Evolutionary conservation across 2,329 filamentous ascomycete species (phyloP).

Genomic region (Trichoderma sp.): DNA sequence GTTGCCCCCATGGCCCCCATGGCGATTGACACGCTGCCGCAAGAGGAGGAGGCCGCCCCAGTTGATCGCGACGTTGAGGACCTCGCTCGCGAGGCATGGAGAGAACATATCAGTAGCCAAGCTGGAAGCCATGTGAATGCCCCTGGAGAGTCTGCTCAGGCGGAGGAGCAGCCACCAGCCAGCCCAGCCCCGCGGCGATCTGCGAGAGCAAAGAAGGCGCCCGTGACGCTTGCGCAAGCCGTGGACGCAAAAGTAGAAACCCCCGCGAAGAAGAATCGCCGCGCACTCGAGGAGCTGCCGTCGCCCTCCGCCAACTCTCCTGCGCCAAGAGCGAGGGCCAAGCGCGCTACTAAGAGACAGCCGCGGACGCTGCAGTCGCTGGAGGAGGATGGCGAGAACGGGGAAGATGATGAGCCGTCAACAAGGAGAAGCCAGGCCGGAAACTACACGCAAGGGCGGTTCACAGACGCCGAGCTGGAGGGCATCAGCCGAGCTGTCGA

Average conservation of each 20-base stretch:
- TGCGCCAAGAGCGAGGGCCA: constrained; percentile 38
- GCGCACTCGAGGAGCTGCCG: constrained; percentile 36
- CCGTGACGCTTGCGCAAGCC: constrained; percentile 48
- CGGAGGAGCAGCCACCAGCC: constrained; percentile 22
- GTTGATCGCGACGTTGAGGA: constrained; percentile 37
- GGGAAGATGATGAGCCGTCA: constrained; percentile 27
- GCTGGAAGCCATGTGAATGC: constrained; percentile 24
- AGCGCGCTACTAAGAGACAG: constrained; percentile 35
- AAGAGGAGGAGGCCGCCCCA: constrained; percentile 13
- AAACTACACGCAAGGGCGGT: constrained; percentile 45
- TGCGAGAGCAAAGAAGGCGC: constrained; percentile 50
- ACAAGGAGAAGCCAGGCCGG: constrained; percentile 30
- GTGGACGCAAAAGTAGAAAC: constrained; percentile 30
- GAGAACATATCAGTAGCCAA: constrained; percentile 40
- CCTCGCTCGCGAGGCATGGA: constrained; percentile 43
- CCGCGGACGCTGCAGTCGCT: constrained; percentile 32
- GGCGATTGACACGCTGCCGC: constrained; percentile 25
- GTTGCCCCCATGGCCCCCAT: constrained; percentile 30
- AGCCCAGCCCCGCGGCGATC: constrained; percentile 39
- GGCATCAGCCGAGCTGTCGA: constrained; percentile 49
- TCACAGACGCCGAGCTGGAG: constrained; percentile 48
- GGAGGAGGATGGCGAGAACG: constrained; percentile 33
- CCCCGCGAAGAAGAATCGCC: constrained; percentile 30
- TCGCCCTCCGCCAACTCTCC: constrained; percentile 41
- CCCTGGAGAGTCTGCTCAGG: constrained; percentile 9